These are phyloP conservation scores for Leucosporidium yakuticum DNA, from an alignment of 768 basidiomycete genomes.

Conservation along the genomic window DNA sequence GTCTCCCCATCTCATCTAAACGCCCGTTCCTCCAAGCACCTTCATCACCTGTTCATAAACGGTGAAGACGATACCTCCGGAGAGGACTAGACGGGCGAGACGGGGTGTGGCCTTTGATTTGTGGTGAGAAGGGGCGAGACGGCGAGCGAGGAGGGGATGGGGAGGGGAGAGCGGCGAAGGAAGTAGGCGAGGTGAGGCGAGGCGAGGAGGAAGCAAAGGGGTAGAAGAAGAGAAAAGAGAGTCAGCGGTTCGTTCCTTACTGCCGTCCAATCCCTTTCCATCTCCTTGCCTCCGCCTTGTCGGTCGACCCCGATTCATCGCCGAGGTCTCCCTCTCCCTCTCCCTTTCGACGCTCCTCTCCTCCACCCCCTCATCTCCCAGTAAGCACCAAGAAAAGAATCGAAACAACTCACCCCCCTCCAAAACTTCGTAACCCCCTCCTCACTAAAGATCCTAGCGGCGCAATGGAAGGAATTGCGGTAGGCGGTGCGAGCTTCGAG, in stretches of 20 bases:
- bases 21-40: too few relatives aligned
- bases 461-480: constrained; percentile 91
- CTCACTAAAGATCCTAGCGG: constrained; percentile 86
- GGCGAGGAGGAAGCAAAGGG: too few relatives aligned
- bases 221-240: background rate
- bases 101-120: background rate
- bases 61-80: constrained; percentile 6
- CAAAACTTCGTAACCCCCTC: constrained; percentile 84
- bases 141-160: too few relatives aligned
- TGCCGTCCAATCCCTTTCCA: too few relatives aligned
- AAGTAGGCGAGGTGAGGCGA: background rate
- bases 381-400: constrained; percentile 59
- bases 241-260: too few relatives aligned
- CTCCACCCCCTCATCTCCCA: constrained; percentile 50
- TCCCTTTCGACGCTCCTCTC: constrained; percentile 28
- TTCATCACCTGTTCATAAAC: background rate
- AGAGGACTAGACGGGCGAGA: background rate
- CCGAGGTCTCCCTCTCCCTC: too few relatives aligned
- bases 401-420: constrained; percentile 85
- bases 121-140: too few relatives aligned
- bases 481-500: constrained; percentile 76
- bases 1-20: too few relatives aligned
- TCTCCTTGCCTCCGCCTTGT: too few relatives aligned
- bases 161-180: too few relatives aligned
- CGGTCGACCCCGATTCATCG: too few relatives aligned